Conservation (phyloP, 1,284 basidiomycete species). For the Abortiporus biennis region DNA sequence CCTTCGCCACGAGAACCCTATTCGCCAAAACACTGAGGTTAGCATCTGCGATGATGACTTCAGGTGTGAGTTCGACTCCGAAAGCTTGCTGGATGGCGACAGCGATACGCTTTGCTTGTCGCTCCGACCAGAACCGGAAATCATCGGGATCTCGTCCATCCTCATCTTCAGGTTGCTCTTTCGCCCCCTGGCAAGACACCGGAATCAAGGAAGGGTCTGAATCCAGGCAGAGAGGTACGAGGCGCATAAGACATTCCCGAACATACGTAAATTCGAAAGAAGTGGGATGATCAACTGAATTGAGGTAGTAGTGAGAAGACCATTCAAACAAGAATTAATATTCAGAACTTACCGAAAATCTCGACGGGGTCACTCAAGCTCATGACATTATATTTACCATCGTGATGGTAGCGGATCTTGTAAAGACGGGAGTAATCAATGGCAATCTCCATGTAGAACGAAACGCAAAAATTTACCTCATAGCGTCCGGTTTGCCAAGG, state of each 20-base stretch:
- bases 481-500: conserved; percentile 88
- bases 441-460: not conserved
- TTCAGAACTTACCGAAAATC: conserved; percentile 67
- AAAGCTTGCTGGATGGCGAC: conserved; percentile 75
- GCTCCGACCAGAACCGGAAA: conserved; percentile 89
- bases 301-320: conserved; percentile 7
- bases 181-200: conserved; percentile 42
- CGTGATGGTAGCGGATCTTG: conserved; percentile 84
- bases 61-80: conserved; percentile 81
- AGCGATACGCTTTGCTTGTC: conserved; percentile 86
- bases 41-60: conserved; percentile 91
- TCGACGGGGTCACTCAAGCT: conserved; percentile 79
- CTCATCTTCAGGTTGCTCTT: conserved; percentile 19
- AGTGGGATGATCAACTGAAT: conserved; percentile 59
- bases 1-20: conserved; percentile 78
- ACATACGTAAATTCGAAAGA: conserved; percentile 61
- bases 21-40: conserved; percentile 81
- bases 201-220: conserved; percentile 81
- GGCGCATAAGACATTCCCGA: conserved; percentile 59
- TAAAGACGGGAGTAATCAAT: not conserved
- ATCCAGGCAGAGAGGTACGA: conserved; percentile 85
- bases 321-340: not conserved
- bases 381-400: conserved; percentile 96
- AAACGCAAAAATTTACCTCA: conserved; percentile 55
- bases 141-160: conserved; percentile 76